Percentiles rank a stretch among this genome's conserved stretches.
Conservation (phyloP, 2,329 filamentous ascomycete species). For the Albophoma yamanashiensis region DNA sequence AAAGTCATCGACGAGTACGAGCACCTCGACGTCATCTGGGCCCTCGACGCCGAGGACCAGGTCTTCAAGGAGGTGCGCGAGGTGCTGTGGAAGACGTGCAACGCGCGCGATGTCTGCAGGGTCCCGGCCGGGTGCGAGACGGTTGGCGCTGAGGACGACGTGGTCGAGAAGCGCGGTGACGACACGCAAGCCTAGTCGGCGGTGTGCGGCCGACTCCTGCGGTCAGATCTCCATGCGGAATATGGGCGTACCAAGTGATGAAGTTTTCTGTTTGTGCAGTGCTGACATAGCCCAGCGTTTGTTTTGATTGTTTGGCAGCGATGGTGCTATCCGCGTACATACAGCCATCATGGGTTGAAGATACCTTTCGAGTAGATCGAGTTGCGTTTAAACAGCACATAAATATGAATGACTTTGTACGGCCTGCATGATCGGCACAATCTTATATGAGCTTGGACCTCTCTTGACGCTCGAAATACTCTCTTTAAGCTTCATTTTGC, state of each 20-base stretch:
- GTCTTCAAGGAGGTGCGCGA: slow-evolving; percentile 73
- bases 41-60: slow-evolving; percentile 75
- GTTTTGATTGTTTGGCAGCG: not conserved
- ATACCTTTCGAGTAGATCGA: not conserved
- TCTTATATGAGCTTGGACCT: not conserved
- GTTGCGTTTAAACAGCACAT: not conserved
- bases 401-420: not conserved
- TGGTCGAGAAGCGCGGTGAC: not conserved
- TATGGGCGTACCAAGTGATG: not conserved
- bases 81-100: slow-evolving; percentile 71
- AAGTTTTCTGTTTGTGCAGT: not conserved
- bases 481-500: not conserved
- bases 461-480: not conserved
- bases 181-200: not conserved
- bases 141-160: not conserved
- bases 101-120: slow-evolving; percentile 44
- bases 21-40: slow-evolving; percentile 92
- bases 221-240: not conserved
- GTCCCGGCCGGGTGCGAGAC: slow-evolving; percentile 53
- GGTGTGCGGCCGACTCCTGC: not conserved
- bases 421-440: not conserved
- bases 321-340: not conserved
- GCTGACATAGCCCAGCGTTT: not conserved
- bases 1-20: slow-evolving; percentile 83
- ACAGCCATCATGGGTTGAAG: not conserved